Conservation (phyloP, 805 yeast genomes). For the Candida gorgasii region DNA sequence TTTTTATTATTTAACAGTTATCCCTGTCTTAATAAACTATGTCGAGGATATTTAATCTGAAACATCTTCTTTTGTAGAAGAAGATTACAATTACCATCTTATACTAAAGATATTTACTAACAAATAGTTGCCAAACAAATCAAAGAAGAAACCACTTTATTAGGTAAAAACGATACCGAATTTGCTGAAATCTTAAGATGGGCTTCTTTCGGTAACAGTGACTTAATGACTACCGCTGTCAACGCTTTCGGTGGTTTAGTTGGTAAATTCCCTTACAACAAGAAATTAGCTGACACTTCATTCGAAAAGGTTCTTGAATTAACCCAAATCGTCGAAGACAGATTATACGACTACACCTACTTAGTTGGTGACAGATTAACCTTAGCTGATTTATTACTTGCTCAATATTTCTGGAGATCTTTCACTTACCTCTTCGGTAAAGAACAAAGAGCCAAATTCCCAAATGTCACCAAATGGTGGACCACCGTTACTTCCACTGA, state of each 20-base stretch:
- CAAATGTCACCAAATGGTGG: constrained; percentile 72
- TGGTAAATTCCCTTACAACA: constrained; percentile 76
- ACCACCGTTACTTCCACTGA: constrained; percentile 51
- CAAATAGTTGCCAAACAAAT: constrained; percentile 47
- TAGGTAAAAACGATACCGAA: constrained; percentile 67
- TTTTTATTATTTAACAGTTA: constrained; percentile 62
- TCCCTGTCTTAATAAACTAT: constrained; percentile 81
- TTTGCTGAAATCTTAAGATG: constrained; percentile 70
- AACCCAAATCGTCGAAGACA: constrained; percentile 51
- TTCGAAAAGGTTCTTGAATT: constrained; percentile 38
- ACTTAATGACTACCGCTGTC: constrained; percentile 51
- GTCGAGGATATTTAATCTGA: constrained; percentile 69
- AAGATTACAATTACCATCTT: not conserved
- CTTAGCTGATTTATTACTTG: constrained; percentile 63
- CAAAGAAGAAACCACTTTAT: constrained; percentile 43
- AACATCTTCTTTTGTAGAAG: too few relatives aligned
- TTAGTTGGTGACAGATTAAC: constrained; percentile 62
- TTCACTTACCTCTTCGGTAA: constrained; percentile 60
- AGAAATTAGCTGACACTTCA: constrained; percentile 59
- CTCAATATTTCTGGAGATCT: constrained; percentile 52
- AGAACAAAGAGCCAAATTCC: constrained; percentile 64
- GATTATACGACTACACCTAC: constrained; percentile 61
- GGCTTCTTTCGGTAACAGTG: constrained; percentile 75
- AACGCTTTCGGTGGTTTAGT: constrained; percentile 57
- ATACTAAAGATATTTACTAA: constrained; percentile 21